Evolutionary conservation across 1,284 basidiomycete genomes (phyloP).

Genomic region (Cryptococcus hybrid): DNA sequence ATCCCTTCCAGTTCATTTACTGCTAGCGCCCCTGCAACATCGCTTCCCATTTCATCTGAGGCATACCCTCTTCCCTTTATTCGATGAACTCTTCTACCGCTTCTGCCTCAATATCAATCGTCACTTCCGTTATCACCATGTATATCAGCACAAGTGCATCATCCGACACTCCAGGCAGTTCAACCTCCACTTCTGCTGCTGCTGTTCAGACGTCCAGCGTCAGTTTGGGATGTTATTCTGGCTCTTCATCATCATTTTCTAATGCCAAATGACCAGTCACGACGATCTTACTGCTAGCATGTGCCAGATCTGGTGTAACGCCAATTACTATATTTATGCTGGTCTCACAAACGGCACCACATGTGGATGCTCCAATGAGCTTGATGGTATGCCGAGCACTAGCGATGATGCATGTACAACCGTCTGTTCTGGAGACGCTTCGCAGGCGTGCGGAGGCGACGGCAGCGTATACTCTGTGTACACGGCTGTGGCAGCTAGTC

Average conservation of each 20-base stretch:
- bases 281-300: constrained; percentile 20
- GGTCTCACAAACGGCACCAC: constrained; percentile 20
- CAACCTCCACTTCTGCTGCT: constrained; percentile 8
- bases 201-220: constrained; percentile 14
- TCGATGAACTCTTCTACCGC: too few relatives aligned
- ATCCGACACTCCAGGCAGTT: neutral
- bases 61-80: too few relatives aligned
- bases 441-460: constrained; percentile 28
- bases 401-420: constrained; percentile 20
- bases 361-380: constrained; percentile 26
- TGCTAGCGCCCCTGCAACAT: neutral
- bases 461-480: constrained; percentile 7
- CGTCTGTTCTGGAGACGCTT: constrained; percentile 27
- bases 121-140: neutral
- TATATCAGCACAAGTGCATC: neutral
- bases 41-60: neutral
- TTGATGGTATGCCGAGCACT: constrained; percentile 15
- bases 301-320: constrained; percentile 35
- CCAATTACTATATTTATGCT: constrained; percentile 26
- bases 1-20: neutral
- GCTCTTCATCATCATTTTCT: constrained; percentile 11
- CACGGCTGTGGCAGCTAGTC: constrained; percentile 9
- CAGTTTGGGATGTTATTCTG: constrained; percentile 21
- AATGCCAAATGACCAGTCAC: constrained; percentile 23
- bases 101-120: too few relatives aligned